Base-by-base conservation (phyloP, 805 yeast genomes). In the Kodamaea kakaduensis region DNA sequence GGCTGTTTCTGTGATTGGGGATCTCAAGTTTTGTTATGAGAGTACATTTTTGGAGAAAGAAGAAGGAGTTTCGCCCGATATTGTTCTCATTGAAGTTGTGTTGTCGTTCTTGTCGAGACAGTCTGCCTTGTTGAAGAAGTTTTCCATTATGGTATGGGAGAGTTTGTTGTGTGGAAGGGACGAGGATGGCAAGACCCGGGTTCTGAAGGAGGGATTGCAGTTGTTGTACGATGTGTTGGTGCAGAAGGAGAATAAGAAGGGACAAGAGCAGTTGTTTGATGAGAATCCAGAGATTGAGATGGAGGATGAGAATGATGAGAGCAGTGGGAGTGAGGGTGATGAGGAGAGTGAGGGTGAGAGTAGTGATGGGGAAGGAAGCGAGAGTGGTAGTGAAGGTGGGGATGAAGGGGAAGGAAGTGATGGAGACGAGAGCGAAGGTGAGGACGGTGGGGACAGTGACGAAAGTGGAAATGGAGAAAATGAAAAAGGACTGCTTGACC, bases 191-290 rank as follows among this genome's bases (percentile, higher is more conserved):
- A 43, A 48, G 12, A 31, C 52, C 20, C 51, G 54, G 34, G 42
- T 65, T 14, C 52, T 50, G 19, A 54, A 48, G n/a, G 58, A 53
- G 12, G 51, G 68, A 32, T 60, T 67, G 38, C 44, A 57, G 40
- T 54, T 64, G 28, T 48, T 67, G 37, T 63, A 48, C 38, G 58
- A 62, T 35, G 63, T 66, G 6, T 54, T 67, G 40, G 53, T 40
- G 4, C 54, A 94, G 0, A 78, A 75, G 51, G 97, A 89, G 56
- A 85, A 84, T 54, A 76, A 79, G 42, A 79, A 81, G 46, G 97
- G 97, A 1, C 93, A 85, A 56, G 70, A 72, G 17, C 73, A 73
- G 30, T 59, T 90, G 48, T 89, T 89, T 52, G 85, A 84, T 39
- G 77, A 73, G 9, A 85, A 67, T 8, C 64, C 43, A 7, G 68